A percentile compares a stretch with the other conserved stretches of the same genome.
phyloP scores from a whole-genome alignment of 352 stramenopile genomes.

The Globisporangium paroecandrum region DNA sequence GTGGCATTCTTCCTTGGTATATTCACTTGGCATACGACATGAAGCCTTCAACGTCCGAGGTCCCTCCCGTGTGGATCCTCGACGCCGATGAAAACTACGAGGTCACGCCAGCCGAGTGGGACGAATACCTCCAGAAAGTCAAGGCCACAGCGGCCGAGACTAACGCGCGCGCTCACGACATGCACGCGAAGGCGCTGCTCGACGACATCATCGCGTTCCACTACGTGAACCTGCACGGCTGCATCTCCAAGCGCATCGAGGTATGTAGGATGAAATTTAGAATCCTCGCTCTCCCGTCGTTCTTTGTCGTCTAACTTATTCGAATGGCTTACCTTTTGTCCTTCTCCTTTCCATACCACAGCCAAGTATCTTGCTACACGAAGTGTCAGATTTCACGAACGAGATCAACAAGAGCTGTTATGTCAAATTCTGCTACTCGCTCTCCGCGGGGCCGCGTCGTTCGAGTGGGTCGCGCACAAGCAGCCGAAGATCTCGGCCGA shows the following conservation, averaged over 20 bases:
- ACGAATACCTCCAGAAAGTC: background rate
- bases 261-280: background rate
- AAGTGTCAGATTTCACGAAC: too few relatives aligned
- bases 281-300: too few relatives aligned
- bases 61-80: constrained; percentile 16
- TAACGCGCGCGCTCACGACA: background rate
- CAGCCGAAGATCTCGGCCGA: background rate
- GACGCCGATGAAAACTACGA: background rate
- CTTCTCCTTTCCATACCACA: too few relatives aligned
- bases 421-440: constrained; percentile 49
- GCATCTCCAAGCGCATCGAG: constrained; percentile 20
- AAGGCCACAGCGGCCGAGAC: background rate
- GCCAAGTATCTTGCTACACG: too few relatives aligned
- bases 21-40: background rate
- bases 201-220: constrained; percentile 30
- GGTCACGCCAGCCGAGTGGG: constrained; percentile 6
- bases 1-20: background rate
- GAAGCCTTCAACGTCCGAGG: background rate
- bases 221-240: constrained; percentile 29
- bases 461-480: constrained; percentile 22
- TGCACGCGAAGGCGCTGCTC: constrained; percentile 6
- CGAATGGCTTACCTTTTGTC: too few relatives aligned
- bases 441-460: constrained; percentile 31
- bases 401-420: constrained; percentile 13
- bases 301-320: too few relatives aligned